Percentiles rank a stretch among this genome's conserved stretches.
Evolutionary conservation across 1,139 yeast species (phyloP).

Genomic region (Yamadazyma epiphylla): DNA sequence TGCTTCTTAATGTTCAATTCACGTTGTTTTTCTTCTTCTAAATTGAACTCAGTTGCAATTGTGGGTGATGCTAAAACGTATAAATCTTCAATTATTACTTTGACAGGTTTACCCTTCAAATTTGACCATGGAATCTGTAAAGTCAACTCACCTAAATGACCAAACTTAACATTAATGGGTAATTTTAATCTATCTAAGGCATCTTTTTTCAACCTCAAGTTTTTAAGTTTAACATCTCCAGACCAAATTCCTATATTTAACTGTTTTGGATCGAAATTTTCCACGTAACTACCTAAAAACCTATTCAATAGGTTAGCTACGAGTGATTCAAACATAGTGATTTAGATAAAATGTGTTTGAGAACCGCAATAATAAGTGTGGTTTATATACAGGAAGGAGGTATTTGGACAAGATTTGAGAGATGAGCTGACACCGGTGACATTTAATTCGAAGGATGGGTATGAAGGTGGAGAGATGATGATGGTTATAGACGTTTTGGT

Average conservation of each 20-base stretch:
- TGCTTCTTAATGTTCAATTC: slow-evolving; percentile 65
- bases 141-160: slow-evolving; percentile 85
- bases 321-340: slow-evolving; percentile 53
- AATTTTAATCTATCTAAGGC: slow-evolving; percentile 81
- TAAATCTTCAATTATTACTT: slow-evolving; percentile 83
- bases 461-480: too few relatives aligned
- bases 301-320: slow-evolving; percentile 54
- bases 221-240: slow-evolving; percentile 86
- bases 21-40: slow-evolving; percentile 63
- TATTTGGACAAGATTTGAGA: neutral
- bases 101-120: slow-evolving; percentile 88
- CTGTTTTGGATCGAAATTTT: slow-evolving; percentile 92
- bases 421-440: neutral
- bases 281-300: slow-evolving; percentile 71
- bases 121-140: slow-evolving; percentile 97
- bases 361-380: neutral
- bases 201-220: slow-evolving; percentile 73
- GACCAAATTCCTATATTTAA: slow-evolving; percentile 95
- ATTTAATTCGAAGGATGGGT: too few relatives aligned
- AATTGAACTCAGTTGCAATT: slow-evolving; percentile 47
- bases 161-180: slow-evolving; percentile 88
- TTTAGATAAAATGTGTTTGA: neutral
- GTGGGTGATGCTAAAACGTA: slow-evolving; percentile 79
- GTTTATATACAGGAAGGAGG: too few relatives aligned
- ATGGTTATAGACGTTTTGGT: too few relatives aligned